These are phyloP conservation scores for Ambispora gerdemannii DNA, from an alignment of 192 early-diverging fungal species.

Conservation along the genomic window DNA sequence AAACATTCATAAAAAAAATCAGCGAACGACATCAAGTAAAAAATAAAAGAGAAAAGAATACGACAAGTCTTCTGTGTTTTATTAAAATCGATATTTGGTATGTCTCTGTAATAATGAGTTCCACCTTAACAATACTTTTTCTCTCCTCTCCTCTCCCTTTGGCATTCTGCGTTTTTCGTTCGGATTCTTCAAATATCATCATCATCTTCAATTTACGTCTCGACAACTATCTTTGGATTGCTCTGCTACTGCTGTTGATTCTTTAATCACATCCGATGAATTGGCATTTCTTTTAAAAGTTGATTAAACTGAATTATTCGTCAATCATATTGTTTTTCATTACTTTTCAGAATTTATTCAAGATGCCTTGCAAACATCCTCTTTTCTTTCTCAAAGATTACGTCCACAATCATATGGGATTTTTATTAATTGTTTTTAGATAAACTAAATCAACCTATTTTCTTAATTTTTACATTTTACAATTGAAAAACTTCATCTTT, in stretches of 20 bases:
- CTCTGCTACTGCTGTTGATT: not conserved
- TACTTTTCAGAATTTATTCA: too few species aligned
- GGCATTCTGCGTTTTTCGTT: not conserved
- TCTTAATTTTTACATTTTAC: not conserved
- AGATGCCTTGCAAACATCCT: too few species aligned
- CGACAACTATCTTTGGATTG: not conserved
- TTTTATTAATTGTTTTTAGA: not conserved
- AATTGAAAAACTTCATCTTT: not conserved
- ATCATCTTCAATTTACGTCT: not conserved
- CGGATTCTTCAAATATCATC: too few species aligned
- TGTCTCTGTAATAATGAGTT: not conserved
- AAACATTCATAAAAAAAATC: not conserved
- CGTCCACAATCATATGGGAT: too few species aligned
- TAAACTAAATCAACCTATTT: not conserved
- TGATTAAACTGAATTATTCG: too few species aligned
- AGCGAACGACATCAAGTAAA: not conserved
- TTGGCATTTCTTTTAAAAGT: not conserved
- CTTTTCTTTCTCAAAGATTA: too few species aligned
- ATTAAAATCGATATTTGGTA: not conserved
- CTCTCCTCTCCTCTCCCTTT: not conserved
- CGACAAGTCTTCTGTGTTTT: not conserved
- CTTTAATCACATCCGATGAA: not conserved
- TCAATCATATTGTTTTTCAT: too few species aligned
- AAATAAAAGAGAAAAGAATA: not conserved
- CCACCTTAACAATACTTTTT: too few species aligned